Percentiles rank a stretch among this genome's conserved stretches.
Conservation (phyloP, 768 basidiomycete genomes). For the Rhizopogon roseolus region DNA sequence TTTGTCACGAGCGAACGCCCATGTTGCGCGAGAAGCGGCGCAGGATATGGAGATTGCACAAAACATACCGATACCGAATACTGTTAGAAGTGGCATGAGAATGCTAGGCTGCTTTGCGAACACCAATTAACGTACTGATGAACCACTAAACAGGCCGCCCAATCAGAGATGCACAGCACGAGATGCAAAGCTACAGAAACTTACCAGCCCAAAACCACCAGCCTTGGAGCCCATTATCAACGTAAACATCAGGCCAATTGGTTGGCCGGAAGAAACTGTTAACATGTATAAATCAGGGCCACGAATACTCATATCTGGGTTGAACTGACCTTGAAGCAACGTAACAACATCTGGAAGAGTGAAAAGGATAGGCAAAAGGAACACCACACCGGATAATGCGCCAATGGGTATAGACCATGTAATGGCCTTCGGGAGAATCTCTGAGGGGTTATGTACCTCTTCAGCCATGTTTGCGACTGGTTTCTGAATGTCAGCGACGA, state of each 20-base stretch:
- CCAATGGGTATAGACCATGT: constrained; percentile 51
- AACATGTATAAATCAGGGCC: constrained; percentile 1
- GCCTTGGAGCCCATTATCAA: constrained; percentile 56
- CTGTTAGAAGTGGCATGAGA: constrained; percentile 19
- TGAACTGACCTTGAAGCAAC: constrained; percentile 42
- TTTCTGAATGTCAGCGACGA: constrained; percentile 1
- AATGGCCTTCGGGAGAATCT: constrained; percentile 52
- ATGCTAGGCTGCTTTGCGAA: neutral
- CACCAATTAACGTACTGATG: constrained; percentile 28
- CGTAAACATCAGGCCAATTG: constrained; percentile 58
- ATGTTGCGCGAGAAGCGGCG: constrained; percentile 64
- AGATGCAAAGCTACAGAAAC: constrained; percentile 9
- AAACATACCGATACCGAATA: constrained; percentile 54
- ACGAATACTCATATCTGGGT: neutral
- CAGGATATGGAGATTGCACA: constrained; percentile 64
- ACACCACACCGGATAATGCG: constrained; percentile 45
- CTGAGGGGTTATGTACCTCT: constrained; percentile 55
- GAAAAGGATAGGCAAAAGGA: constrained; percentile 59
- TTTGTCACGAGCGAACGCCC: constrained; percentile 67
- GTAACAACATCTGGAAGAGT: constrained; percentile 55
- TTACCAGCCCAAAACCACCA: constrained; percentile 59
- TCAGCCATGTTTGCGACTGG: constrained; percentile 63
- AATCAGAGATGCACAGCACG: neutral
- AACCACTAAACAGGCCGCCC: constrained; percentile 29
- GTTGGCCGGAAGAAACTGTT: constrained; percentile 56